phyloP scores from a whole-genome alignment of 306 rosid species.

The Prinsepia uniflora region DNA sequence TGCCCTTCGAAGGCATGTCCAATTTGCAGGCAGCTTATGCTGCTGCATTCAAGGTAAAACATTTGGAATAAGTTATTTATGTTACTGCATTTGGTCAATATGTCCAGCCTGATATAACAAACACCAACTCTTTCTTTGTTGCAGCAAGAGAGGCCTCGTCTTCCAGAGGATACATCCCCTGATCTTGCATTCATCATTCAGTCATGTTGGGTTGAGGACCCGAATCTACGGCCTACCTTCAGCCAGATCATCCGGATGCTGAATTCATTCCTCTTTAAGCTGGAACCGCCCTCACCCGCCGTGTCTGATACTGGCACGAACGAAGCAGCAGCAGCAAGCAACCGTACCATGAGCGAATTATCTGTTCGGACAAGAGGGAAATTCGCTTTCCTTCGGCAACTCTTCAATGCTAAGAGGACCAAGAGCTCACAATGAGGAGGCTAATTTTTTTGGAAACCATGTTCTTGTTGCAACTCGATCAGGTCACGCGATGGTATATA shows the following conservation, averaged over 20 bases:
- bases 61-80: background rate
- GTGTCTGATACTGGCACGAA: constrained; percentile 36
- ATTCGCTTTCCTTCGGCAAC: constrained; percentile 72
- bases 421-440: constrained; percentile 59
- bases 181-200: constrained; percentile 79
- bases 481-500: constrained; percentile 9
- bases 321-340: constrained; percentile 48
- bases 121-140: constrained; percentile 10
- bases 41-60: constrained; percentile 92
- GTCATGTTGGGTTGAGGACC: constrained; percentile 94
- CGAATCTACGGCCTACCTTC: constrained; percentile 81
- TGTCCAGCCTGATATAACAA: constrained; percentile 8
- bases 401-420: constrained; percentile 73
- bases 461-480: constrained; percentile 22
- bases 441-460: constrained; percentile 36
- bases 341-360: constrained; percentile 50
- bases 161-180: constrained; percentile 71
- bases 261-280: constrained; percentile 59
- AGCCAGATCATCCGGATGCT: constrained; percentile 85
- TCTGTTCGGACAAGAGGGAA: constrained; percentile 71
- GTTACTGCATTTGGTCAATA: constrained; percentile 10
- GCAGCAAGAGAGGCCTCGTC: constrained; percentile 88
- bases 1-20: constrained; percentile 99
- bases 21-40: constrained; percentile 99
- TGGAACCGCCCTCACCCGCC: constrained; percentile 54